These are phyloP conservation scores for Physcomitrium patens DNA, from an alignment of 225 moss, liverwort and hornwort species.

Conservation along the genomic window DNA sequence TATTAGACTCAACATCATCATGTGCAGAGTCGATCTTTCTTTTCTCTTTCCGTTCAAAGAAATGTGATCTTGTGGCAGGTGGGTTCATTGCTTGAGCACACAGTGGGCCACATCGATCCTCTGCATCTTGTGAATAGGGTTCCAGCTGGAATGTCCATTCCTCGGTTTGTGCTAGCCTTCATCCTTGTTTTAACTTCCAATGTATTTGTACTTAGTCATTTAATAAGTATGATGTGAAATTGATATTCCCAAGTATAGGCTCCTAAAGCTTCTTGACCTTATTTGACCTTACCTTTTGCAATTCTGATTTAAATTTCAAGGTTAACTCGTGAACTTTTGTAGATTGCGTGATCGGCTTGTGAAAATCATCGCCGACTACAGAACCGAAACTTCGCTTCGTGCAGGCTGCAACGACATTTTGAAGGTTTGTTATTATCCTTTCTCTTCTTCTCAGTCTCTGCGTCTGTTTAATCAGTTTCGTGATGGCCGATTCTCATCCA, in stretches of 20 bases:
- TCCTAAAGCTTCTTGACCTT: constrained; percentile 11
- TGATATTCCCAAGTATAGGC: background rate
- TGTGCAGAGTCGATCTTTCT: background rate
- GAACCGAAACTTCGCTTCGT: constrained; percentile 96
- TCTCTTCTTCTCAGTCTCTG: constrained; percentile 14
- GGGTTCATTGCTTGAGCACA: constrained; percentile 92
- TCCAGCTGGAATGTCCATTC: constrained; percentile 87
- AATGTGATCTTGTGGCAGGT: constrained; percentile 59
- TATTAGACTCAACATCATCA: constrained; percentile 3
- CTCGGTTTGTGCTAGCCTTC: constrained; percentile 57
- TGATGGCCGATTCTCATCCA: constrained; percentile 18
- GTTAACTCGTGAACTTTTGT: constrained; percentile 24
- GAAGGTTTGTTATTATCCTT: constrained; percentile 55
- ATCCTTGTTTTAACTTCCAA: background rate
- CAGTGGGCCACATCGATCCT: constrained; percentile 96
- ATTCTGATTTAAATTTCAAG: no score
- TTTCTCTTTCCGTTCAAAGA: constrained; percentile 25
- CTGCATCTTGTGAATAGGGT: constrained; percentile 86
- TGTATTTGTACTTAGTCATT: constrained; percentile 11
- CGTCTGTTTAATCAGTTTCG: background rate
- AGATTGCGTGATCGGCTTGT: constrained; percentile 93
- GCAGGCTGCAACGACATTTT: constrained; percentile 92
- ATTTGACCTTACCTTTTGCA: constrained; percentile 14
- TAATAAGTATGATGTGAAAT: constrained; percentile 9
- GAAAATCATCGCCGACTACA: constrained; percentile 95